Evolutionary conservation across 768 basidiomycete species (phyloP).

Genomic region (Galerina sulciceps): DNA sequence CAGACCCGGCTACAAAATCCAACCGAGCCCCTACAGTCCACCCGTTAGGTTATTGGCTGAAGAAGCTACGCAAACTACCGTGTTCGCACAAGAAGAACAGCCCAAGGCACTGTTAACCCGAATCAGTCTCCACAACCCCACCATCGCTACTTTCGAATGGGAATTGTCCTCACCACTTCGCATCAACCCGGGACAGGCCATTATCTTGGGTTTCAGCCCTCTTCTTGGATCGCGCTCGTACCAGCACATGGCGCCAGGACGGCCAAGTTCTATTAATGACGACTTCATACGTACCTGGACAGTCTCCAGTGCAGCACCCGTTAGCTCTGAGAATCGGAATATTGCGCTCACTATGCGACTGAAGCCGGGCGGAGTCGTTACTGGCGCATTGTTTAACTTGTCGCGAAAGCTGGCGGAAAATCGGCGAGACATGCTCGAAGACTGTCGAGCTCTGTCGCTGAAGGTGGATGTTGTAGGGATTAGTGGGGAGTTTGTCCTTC

Average conservation of each 20-base stretch:
- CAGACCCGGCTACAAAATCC: conserved; percentile 22
- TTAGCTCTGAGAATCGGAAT: conserved; percentile 5
- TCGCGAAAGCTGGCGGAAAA: conserved; percentile 42
- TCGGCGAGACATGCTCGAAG: conserved; percentile 44
- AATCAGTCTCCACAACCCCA: conserved; percentile 46
- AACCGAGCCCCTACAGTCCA: conserved; percentile 60
- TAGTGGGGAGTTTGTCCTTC: conserved; percentile 53
- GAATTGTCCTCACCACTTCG: conserved; percentile 33
- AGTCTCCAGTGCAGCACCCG: conserved; percentile 40
- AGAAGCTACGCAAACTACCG: conserved; percentile 35
- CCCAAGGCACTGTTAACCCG: conserved; percentile 39
- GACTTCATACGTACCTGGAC: conserved; percentile 72
- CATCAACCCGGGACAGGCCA: conserved; percentile 53
- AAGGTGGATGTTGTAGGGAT: conserved; percentile 54
- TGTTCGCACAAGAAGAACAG: conserved; percentile 31
- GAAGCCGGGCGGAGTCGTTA: conserved; percentile 58
- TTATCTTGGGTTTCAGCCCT: conserved; percentile 55
- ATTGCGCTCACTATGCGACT: conserved; percentile 57
- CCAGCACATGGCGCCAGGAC: conserved; percentile 53
- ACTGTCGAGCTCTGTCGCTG: conserved; percentile 42
- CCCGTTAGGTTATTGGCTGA: conserved; percentile 56
- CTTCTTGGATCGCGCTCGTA: conserved; percentile 52
- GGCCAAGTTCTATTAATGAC: conserved; percentile 54
- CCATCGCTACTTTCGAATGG: conserved; percentile 63
- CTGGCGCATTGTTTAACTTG: conserved; percentile 56